phyloP scores from a whole-genome alignment of 129 eudicot species.

The Centella asiatica region DNA sequence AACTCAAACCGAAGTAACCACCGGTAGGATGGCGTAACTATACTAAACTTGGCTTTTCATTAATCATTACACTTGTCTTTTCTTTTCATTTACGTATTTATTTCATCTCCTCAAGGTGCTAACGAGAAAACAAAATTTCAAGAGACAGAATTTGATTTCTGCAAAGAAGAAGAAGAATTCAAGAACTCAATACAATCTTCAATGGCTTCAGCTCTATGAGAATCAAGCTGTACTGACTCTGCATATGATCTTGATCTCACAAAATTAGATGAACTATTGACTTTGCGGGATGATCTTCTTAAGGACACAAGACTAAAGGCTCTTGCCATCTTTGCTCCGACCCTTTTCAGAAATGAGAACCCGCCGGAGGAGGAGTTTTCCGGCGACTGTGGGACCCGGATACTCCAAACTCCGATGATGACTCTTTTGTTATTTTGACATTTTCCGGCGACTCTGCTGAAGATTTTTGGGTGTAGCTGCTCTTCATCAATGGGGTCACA shows the following conservation, averaged over 20 bases:
- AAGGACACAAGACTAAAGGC: slow-evolving; percentile 8
- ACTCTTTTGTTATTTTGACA: slow-evolving; percentile 8
- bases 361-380: slow-evolving; percentile 1
- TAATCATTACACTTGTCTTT: not conserved
- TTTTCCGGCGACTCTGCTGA: not conserved
- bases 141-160: slow-evolving; percentile 16
- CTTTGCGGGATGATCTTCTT: slow-evolving; percentile 16
- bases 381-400: not conserved
- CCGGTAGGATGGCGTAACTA: no score
- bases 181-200: slow-evolving; percentile 24
- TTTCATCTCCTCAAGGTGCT: no score
- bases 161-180: slow-evolving; percentile 20
- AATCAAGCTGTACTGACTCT: slow-evolving; percentile 1
- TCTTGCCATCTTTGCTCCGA: slow-evolving; percentile 29
- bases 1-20: no score
- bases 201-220: slow-evolving; percentile 21
- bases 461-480: not conserved
- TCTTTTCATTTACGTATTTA: no score
- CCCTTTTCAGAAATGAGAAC: slow-evolving; percentile 12
- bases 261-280: slow-evolving; percentile 10
- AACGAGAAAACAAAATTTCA: not conserved
- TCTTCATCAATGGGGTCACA: slow-evolving; percentile 8
- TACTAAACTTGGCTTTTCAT: no score
- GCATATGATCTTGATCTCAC: slow-evolving; percentile 21
- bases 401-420: slow-evolving; percentile 6